Conservation (phyloP, 2,329 filamentous ascomycete genomes). For the Sporothrix curviconia region DNA sequence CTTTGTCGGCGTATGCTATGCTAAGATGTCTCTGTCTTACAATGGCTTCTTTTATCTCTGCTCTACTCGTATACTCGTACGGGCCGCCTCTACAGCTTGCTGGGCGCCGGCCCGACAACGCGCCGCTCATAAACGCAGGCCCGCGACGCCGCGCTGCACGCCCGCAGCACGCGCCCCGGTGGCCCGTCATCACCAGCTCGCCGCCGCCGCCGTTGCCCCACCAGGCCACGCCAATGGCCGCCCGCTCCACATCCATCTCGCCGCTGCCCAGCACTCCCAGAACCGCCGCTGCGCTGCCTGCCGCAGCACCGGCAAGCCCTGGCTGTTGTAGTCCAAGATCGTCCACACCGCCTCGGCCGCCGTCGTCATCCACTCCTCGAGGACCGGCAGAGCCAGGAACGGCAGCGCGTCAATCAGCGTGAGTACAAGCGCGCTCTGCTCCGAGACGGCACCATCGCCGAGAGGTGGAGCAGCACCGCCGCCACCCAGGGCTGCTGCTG, state of each 20-base stretch:
- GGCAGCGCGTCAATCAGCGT: conserved; percentile 75
- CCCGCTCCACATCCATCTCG: conserved; percentile 83
- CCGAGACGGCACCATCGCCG: conserved; percentile 50
- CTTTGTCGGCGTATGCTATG: too few relatives aligned
- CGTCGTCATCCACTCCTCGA: conserved; percentile 76
- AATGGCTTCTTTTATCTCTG: too few relatives aligned
- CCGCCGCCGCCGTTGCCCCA: conserved; percentile 61
- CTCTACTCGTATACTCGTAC: too few relatives aligned
- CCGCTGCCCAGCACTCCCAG: conserved; percentile 74
- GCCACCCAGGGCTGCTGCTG: conserved; percentile 23
- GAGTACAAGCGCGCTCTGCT: conserved; percentile 70
- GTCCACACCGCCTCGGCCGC: conserved; percentile 60
- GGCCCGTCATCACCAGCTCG: conserved; percentile 38
- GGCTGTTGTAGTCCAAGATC: conserved; percentile 38
- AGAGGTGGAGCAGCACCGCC: conserved; percentile 17
- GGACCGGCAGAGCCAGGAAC: conserved; percentile 58
- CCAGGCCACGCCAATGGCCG: conserved; percentile 74
- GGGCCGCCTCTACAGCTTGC: conserved; percentile 27
- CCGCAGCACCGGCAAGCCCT: conserved; percentile 57
- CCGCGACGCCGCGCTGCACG: conserved; percentile 16
- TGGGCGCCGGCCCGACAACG: conserved; percentile 33
- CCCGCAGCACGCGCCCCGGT: conserved; percentile 14
- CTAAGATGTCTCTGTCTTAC: too few relatives aligned
- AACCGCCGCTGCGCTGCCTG: conserved; percentile 63
- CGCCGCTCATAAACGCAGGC: conserved; percentile 13